Evolutionary conservation across 768 basidiomycete genomes (phyloP).

Genomic region (Lentinus brumalis): DNA sequence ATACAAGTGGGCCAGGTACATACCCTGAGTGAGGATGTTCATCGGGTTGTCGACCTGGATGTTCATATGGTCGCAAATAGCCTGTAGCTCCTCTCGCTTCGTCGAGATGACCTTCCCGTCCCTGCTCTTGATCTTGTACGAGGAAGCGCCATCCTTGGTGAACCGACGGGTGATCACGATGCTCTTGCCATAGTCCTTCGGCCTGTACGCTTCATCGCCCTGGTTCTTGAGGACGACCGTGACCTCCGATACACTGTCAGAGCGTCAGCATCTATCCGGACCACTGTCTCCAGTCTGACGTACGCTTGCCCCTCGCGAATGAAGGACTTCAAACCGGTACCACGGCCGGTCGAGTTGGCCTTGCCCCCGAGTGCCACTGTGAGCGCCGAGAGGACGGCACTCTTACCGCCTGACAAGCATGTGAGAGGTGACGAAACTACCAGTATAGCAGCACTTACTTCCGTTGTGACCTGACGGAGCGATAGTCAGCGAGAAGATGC

Average conservation of each 20-base stretch:
- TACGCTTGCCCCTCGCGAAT: constrained; percentile 84
- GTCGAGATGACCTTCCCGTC: constrained; percentile 67
- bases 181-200: constrained; percentile 80
- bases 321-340: constrained; percentile 79
- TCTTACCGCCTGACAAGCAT: constrained; percentile 76
- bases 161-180: constrained; percentile 86
- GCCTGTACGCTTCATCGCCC: constrained; percentile 87
- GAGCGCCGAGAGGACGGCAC: constrained; percentile 90
- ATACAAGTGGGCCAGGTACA: constrained; percentile 1
- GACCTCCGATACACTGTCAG: constrained; percentile 65
- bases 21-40: constrained; percentile 90
- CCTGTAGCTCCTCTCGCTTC: constrained; percentile 82
- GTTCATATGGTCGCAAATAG: constrained; percentile 94
- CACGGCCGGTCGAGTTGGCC: constrained; percentile 88
- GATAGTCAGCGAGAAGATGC: neutral
- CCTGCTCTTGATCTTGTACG: constrained; percentile 81
- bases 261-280: no score
- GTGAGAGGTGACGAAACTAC: neutral
- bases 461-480: constrained; percentile 79
- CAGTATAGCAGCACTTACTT: constrained; percentile 47
- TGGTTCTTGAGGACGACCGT: constrained; percentile 85
- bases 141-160: constrained; percentile 69
- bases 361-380: constrained; percentile 94
- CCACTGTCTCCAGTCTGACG: constrained; percentile 25
- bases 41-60: constrained; percentile 97